Base-by-base conservation (phyloP, 257 asterid genomes). In the Catharanthus roseus region DNA sequence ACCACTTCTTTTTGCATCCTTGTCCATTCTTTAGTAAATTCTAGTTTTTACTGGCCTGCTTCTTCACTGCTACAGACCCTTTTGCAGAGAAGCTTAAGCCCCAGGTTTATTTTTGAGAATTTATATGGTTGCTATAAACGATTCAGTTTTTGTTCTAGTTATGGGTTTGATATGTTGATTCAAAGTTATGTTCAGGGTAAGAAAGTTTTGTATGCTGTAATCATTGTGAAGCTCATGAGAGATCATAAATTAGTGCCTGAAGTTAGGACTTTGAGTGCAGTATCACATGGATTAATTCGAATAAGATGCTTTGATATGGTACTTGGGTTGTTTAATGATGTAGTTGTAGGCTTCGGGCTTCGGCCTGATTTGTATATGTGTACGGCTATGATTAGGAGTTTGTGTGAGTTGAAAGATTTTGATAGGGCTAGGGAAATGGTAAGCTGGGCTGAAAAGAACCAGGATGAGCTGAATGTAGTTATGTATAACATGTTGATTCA, bases 21-120 rank as follows among this genome's bases (percentile, higher is more conserved):
- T 56, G 72, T 91, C 70, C 97, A 93, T 83, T 85, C 97, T 13
- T 69, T 93, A 41, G 97, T 87, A 67, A 89, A 81, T 74, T 84
- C 92, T 1, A 88, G 84, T 61, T 88, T 85, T 44, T 89, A 84
- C 79, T 93, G 96, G 96, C 99, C 97, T 66, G 97, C 97, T 13
- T 84, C 91, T 36, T 91, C 99, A 0, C 88, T 91, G 76, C 68
- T 89, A 78, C 91, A 88, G 80, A 89, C 96, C 79, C 89, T 93
- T 68, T 45, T 93, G 84, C 91, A 76, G 34, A 84, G 85, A 68
- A 81, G 74, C 33, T 62, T 67, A 62, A 63, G 77, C 67, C 96
- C 96, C 5, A 34, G 58, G 38, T 72, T 65, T 31, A 77, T 91
- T 83, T 93, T 93, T 70, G 82, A 72, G 68, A 31, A 60, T 65